A percentile compares a stretch with the other conserved stretches of the same genome.
Conservation (phyloP, 306 rosid species). For the Hippophae tibetana region DNA sequence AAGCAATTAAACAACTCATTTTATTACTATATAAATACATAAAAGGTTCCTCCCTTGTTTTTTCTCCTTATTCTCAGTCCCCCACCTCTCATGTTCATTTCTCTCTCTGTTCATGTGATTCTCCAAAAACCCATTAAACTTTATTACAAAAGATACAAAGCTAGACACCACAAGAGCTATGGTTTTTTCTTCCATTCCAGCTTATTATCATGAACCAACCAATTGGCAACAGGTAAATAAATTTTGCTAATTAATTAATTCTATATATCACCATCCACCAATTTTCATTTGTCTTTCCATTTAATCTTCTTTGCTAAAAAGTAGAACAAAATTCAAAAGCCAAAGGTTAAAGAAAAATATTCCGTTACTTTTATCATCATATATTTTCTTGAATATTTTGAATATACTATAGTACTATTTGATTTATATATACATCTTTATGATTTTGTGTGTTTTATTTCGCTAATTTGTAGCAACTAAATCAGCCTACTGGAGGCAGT, state of each 20-base stretch:
- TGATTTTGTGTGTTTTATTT: conserved; percentile 2
- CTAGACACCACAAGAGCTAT: conserved; percentile 34
- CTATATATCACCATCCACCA: not conserved
- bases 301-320: conserved; percentile 10
- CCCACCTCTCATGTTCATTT: conserved; percentile 16
- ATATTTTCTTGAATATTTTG: conserved; percentile 18
- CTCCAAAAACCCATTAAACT: conserved; percentile 42
- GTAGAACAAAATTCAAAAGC: conserved; percentile 21
- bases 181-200: conserved; percentile 83
- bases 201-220: conserved; percentile 71
- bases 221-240: conserved; percentile 79
- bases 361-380: conserved; percentile 33
- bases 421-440: conserved; percentile 24
- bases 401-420: conserved; percentile 58
- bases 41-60: conserved; percentile 56
- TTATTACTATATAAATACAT: conserved; percentile 53
- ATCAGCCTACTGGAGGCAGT: conserved; percentile 13
- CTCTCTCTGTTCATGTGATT: conserved; percentile 26
- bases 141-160: conserved; percentile 62
- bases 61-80: conserved; percentile 30
- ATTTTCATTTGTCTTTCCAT: not conserved
- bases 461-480: conserved; percentile 22
- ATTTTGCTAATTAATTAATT: conserved; percentile 23
- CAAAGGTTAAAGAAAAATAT: conserved; percentile 33
- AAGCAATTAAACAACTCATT: conserved; percentile 6